Conservation (phyloP, 352 stramenopile genomes). For the Saprolegnia diclina region DNA sequence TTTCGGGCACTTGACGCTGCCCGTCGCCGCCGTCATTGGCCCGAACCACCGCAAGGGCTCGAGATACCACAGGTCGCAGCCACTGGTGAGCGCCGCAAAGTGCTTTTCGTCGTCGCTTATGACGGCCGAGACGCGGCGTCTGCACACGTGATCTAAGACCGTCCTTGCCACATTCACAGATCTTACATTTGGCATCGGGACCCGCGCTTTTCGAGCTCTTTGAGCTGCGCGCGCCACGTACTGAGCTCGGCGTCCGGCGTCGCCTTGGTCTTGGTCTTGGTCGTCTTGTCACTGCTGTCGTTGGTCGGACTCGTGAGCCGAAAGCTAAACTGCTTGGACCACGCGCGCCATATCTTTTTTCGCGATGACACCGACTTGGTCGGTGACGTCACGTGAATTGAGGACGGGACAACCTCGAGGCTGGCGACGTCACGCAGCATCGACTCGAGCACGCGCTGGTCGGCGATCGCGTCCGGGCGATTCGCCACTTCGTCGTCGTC, state of each 20-base stretch:
- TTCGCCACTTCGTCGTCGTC: slow-evolving; percentile 5
- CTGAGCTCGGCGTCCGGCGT: slow-evolving; percentile 1
- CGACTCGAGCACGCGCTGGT: not conserved
- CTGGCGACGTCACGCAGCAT: not conserved
- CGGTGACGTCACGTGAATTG: not conserved
- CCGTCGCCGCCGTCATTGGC: slow-evolving; percentile 29
- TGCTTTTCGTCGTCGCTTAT: slow-evolving; percentile 28
- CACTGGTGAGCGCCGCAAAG: slow-evolving; percentile 30
- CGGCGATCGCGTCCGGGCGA: not conserved
- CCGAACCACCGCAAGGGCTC: slow-evolving; percentile 49
- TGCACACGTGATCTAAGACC: not conserved
- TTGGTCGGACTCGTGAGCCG: not conserved
- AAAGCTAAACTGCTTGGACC: slow-evolving; percentile 19
- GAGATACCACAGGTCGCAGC: slow-evolving; percentile 43
- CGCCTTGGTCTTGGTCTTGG: not conserved
- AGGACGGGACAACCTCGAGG: not conserved
- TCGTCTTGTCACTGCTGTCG: not conserved
- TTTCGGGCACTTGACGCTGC: slow-evolving; percentile 43
- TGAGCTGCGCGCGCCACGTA: slow-evolving; percentile 37
- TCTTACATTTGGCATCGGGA: slow-evolving; percentile 25
- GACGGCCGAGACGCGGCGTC: slow-evolving; percentile 13
- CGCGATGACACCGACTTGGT: not conserved
- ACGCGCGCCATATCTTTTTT: slow-evolving; percentile 20
- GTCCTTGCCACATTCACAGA: not conserved
- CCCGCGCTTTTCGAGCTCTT: slow-evolving; percentile 30